These are phyloP conservation scores for Parascedosporium putredinis DNA, from an alignment of 2,329 filamentous ascomycete genomes.

Conservation along the genomic window DNA sequence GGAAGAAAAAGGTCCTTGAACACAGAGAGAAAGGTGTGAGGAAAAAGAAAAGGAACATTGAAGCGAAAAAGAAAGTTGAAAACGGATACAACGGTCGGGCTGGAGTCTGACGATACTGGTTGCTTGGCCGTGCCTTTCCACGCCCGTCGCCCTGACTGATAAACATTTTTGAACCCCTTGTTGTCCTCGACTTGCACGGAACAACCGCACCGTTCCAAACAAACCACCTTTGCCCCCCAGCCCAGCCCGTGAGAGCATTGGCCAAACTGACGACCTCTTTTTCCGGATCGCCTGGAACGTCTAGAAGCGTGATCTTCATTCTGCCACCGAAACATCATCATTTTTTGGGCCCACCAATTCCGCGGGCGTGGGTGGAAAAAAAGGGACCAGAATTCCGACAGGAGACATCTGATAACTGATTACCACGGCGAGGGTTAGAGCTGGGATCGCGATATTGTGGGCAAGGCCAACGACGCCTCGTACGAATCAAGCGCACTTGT, in stretches of 20 bases:
- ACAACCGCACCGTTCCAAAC: neutral
- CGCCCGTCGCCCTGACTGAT: neutral
- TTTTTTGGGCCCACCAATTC: neutral
- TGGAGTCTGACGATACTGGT: no score
- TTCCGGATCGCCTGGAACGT: slow-evolving; percentile 5
- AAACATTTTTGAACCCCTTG: neutral
- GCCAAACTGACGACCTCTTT: neutral
- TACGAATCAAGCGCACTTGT: no score
- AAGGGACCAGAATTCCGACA: no score
- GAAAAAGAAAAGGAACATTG: no score
- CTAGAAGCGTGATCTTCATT: slow-evolving; percentile 3
- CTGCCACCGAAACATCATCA: neutral
- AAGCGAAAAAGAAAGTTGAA: no score
- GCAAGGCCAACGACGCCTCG: no score
- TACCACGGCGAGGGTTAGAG: no score
- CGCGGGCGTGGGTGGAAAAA: no score
- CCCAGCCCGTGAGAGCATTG: no score
- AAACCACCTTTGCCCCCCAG: neutral
- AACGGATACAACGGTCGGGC: no score
- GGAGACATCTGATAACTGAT: no score
- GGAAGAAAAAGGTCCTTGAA: neutral
- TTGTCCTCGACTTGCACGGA: neutral
- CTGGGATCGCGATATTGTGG: no score
- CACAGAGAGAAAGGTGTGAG: neutral
- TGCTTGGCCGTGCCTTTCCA: neutral